Base-by-base conservation (phyloP, 78 protist genomes). In the Cavenderia fasciculata region DNA sequence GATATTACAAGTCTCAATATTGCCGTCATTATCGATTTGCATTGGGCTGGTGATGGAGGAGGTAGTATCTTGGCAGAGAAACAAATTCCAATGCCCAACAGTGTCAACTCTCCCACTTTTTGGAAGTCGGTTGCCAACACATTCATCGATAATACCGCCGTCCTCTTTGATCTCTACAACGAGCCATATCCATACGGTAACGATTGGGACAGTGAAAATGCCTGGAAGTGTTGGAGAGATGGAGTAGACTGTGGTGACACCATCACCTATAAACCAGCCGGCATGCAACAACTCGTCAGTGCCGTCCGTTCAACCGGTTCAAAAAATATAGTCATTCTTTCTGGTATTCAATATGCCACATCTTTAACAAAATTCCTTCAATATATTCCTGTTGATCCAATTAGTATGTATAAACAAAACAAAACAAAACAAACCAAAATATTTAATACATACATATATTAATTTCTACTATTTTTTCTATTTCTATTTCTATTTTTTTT, bases 211-310 rank as follows among this genome's bases (percentile, higher is more conserved):
- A 54, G 41, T 23, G 77, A 41, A 34, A 49, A 62, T 12, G 90
- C 90, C 49, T 82, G 90, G 90, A 43, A 82, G 68, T 82, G 90
- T 44, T 82, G 90, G 90, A 65, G 61, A 49, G 65, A 82, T 43
- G 90, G 78, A 29, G 56, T 49, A 0, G 57, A 51, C 10, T 82
- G 90, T 57, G 76, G 71, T 59, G 40, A 31, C 1, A 23, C 43
- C 0, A 31, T 71, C n/a, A 40, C 27, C n/a, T 78, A 78, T 65
- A 51, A 23, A 19, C 79, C 54, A 21, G 14, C 78, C 0, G 78
- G 90, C 31, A 82, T 82, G 90, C 90, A 82, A 59, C 56, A 82
- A 18, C 19, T 82, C 38, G 40, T 82, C 27, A 66, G 68, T 29
- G 90, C 90, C 8, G 47, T 82, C 11, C 66, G 90, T 56, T 65